Evolutionary conservation across 2,329 filamentous ascomycete genomes (phyloP), one percentile per base, ranked within the genome.

Genomic region (Penicillium paneum): DNA sequence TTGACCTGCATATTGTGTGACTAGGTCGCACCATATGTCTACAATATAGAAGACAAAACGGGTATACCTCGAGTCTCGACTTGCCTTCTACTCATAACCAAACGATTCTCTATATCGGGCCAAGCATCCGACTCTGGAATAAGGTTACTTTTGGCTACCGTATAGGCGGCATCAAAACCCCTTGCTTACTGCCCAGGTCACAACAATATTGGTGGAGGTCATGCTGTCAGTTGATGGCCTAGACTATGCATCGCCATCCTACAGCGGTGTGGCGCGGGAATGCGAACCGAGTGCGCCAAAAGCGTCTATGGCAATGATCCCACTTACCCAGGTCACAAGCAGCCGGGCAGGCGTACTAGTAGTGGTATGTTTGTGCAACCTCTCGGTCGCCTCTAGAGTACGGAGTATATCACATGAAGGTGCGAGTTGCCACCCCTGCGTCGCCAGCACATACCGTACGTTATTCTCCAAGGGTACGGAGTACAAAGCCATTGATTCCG

Each of bases 201-300:
- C 19, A 38, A 29, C 7, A 29, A 31, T 29, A 24, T 24, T 24
- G 6, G 21, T 48, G 8, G 12, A 17, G 8, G 32, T 26, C 31
- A n/a, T 45, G 31, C 17, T 17, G 34, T 10, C 38, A 44, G 15
- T 24, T 2, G 17, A 48, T n/a, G 13, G 48, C 35, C 50, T 41
- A 47, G 21, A 34, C 13, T 32, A 34, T 26, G 3, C 21, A 38
- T 48, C 42, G 19, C 34, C 21, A 41, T 48, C 42, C 29, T 13
- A 10, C 19, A 48, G 31, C 50, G 7, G 21, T 41, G 44, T 53
- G 44, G 44, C 50, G 43, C n/a, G 41, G 35, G 36, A 39, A 48
- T 29, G 15, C 35, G 35, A 35, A 35, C 49, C 36, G 5, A 19
- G 21, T 49, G 21, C 29, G 36, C 50, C 36, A 49, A 36, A 52